Percentiles rank a stretch among this genome's conserved stretches.
Evolutionary conservation across 2,329 filamentous ascomycete genomes (phyloP).

Genomic region (Aspergillus awamori): DNA sequence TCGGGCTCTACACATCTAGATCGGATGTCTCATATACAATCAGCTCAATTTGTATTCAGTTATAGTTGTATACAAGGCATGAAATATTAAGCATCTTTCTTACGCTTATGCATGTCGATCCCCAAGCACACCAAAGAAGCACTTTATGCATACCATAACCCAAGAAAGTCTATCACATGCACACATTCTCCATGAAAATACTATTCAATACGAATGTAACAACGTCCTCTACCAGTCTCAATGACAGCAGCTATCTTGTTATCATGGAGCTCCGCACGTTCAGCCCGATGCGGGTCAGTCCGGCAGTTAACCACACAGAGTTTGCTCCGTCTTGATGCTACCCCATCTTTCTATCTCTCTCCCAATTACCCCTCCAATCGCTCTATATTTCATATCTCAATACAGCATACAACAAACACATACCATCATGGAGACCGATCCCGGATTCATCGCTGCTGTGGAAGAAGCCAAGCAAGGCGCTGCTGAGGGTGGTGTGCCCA

Average conservation of each 20-base stretch:
- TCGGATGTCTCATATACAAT: background rate
- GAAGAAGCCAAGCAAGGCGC: conserved; percentile 60
- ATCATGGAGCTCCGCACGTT: background rate
- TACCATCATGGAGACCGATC: conserved; percentile 42
- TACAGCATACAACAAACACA: conserved; percentile 4
- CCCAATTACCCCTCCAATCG: conserved; percentile 12
- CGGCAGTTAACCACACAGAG: conserved; percentile 3
- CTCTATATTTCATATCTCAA: background rate
- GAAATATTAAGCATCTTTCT: background rate
- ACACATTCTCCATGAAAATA: background rate
- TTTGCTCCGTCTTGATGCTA: conserved; percentile 1
- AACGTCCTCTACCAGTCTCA: background rate
- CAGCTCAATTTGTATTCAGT: too few species aligned
- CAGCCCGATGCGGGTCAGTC: background rate
- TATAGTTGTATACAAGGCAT: too few species aligned
- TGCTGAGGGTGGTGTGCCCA: conserved; percentile 61
- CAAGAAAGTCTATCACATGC: background rate
- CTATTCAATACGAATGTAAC: background rate
- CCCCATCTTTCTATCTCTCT: background rate
- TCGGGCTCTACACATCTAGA: background rate
- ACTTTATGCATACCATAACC: background rate
- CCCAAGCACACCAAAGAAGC: background rate
- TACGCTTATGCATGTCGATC: background rate
- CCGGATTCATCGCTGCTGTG: conserved; percentile 60
- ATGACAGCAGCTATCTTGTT: background rate